A percentile compares a stretch with the other conserved stretches of the same genome.
phyloP scores from a whole-genome alignment of 1,139 yeast genomes.

The Blastobotrys arbuscula region DNA sequence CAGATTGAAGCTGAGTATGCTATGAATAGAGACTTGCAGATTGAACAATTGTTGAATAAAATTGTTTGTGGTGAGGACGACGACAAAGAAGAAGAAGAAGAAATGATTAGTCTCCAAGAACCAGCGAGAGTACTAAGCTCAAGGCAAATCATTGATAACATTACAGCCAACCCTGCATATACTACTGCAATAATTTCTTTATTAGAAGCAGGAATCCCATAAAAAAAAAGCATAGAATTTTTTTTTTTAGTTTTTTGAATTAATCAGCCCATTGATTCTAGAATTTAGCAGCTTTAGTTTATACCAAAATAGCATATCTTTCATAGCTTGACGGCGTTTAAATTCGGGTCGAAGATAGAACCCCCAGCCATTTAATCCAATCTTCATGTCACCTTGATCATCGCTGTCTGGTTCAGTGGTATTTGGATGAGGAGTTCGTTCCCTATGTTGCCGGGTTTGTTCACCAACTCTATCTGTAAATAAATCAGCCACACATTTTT shows the following conservation, averaged over 20 bases:
- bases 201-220: conserved; percentile 22
- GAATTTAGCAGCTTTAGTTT: conserved; percentile 16
- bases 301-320: conserved; percentile 18
- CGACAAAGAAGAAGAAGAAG: too few species aligned
- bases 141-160: conserved; percentile 4
- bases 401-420: conserved; percentile 1
- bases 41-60: conserved; percentile 15
- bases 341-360: conserved; percentile 12
- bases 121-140: too few species aligned
- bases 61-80: conserved; percentile 6
- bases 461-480: conserved; percentile 1
- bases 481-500: conserved; percentile 1
- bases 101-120: too few species aligned
- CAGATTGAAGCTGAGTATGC: conserved; percentile 18
- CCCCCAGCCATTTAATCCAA: conserved; percentile 15
- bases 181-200: conserved; percentile 16
- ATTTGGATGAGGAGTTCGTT: too few species aligned
- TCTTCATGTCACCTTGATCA: conserved; percentile 12
- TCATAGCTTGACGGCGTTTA: conserved; percentile 14
- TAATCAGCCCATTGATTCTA: conserved; percentile 15
- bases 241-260: conserved; percentile 8
- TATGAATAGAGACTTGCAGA: conserved; percentile 19
- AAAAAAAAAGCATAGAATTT: too few species aligned
- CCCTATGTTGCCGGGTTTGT: background rate
- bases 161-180: conserved; percentile 9